These are phyloP conservation scores for Fraxinus sp. DNA, from an alignment of 305 asterid species.

Conservation along the genomic window DNA sequence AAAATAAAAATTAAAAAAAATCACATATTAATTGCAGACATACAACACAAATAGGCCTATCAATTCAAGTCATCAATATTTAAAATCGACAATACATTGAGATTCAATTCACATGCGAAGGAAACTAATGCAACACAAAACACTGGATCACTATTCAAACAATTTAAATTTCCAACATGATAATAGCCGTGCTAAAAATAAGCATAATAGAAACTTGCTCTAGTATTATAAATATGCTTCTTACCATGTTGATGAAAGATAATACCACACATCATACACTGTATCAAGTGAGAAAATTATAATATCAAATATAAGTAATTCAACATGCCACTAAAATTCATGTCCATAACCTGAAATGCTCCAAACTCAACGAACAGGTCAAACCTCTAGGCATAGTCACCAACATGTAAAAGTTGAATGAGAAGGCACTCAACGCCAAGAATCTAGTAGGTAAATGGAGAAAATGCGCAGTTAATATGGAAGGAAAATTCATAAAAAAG, in stretches of 20 bases:
- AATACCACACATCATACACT: neutral
- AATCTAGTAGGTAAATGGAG: neutral
- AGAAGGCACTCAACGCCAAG: neutral
- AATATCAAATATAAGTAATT: neutral
- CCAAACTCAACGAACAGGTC: neutral
- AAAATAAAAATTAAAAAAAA: neutral
- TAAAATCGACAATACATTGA: neutral
- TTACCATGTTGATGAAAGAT: neutral
- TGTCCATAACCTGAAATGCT: neutral
- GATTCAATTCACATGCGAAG: neutral
- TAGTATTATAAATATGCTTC: neutral
- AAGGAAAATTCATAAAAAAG: neutral
- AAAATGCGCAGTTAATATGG: neutral
- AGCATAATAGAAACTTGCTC: neutral
- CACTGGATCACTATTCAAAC: neutral
- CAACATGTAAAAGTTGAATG: neutral
- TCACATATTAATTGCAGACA: neutral
- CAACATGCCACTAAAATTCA: neutral
- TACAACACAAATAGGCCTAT: neutral
- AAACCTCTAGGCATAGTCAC: neutral
- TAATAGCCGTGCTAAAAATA: neutral
- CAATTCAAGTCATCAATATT: neutral
- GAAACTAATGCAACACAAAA: neutral
- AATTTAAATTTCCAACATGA: neutral
- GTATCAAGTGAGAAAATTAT: neutral